phyloP scores from a whole-genome alignment of 139 green algal genomes.

The Ettlia oleoabundans region DNA sequence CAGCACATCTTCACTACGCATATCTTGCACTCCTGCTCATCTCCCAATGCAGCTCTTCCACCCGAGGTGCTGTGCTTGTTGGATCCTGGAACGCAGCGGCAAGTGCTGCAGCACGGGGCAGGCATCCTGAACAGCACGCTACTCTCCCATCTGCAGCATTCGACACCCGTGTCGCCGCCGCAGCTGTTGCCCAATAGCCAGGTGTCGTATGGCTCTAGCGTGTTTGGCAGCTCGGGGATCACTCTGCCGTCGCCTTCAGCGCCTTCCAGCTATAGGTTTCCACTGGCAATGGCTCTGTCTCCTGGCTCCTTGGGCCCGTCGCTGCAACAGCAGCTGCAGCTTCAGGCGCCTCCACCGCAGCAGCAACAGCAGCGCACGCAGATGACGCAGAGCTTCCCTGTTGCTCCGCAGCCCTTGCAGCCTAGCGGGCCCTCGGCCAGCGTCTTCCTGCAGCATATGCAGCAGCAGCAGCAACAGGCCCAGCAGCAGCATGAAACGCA shows the following conservation, averaged over 20 bases:
- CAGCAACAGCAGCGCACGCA: background rate
- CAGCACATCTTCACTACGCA: too few species aligned
- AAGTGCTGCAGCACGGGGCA: constrained; percentile 11
- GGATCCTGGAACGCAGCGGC: constrained; percentile 11
- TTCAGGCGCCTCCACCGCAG: background rate
- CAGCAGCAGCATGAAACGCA: constrained; percentile 23
- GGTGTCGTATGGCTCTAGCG: too few species aligned
- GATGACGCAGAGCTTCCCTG: background rate
- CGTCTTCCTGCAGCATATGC: constrained; percentile 20
- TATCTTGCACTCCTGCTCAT: too few species aligned
- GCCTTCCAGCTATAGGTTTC: background rate
- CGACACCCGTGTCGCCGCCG: background rate
- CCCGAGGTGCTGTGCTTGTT: constrained; percentile 3
- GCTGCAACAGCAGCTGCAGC: background rate
- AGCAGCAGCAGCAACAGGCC: background rate
- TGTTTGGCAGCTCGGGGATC: too few species aligned
- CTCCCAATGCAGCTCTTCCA: background rate
- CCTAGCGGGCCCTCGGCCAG: background rate
- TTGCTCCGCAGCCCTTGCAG: too few species aligned
- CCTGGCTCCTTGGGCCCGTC: background rate
- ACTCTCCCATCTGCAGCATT: constrained; percentile 4
- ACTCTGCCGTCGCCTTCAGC: too few species aligned
- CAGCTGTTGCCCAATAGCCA: background rate
- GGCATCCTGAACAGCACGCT: constrained; percentile 1
- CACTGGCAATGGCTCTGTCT: background rate